Conservation (phyloP, 1,139 yeast species). For the Saccharomyces hybrid region DNA sequence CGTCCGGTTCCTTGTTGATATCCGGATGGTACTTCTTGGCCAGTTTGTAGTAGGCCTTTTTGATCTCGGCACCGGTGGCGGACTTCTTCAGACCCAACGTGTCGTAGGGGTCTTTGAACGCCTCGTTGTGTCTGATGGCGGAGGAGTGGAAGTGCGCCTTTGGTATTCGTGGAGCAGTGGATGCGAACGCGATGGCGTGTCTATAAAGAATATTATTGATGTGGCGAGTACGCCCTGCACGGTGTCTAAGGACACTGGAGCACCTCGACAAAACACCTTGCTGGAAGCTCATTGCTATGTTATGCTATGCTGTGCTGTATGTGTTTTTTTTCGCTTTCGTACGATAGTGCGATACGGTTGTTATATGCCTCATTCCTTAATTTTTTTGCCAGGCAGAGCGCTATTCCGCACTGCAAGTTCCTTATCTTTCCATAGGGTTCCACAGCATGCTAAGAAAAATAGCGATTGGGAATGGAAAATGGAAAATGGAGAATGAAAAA, state of each 20-base stretch:
- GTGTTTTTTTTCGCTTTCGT: not conserved
- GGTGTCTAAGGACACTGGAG: not conserved
- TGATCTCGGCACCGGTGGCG: conserved; percentile 78
- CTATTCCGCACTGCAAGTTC: not conserved
- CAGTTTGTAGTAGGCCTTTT: conserved; percentile 85
- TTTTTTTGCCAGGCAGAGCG: not conserved
- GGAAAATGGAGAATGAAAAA: not conserved
- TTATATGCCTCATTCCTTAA: not conserved
- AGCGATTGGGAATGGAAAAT: not conserved
- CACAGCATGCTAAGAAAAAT: not conserved
- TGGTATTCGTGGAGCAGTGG: not conserved
- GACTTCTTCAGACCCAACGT: conserved; percentile 65
- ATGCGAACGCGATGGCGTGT: not conserved
- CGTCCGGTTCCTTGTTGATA: conserved; percentile 82
- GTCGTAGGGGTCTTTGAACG: conserved; percentile 67
- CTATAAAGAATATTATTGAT: not conserved
- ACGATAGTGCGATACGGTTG: not conserved
- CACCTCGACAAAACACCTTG: not conserved
- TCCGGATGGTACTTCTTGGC: conserved; percentile 97
- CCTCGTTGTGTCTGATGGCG: not conserved
- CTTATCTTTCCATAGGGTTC: not conserved
- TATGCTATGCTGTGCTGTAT: not conserved
- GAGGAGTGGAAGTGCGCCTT: not conserved
- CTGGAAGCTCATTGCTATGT: not conserved
- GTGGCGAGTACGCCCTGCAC: not conserved